Evolutionary conservation across 768 basidiomycete genomes (phyloP), one percentile per base, ranked within the genome.

Genomic region (Suillus discolor): DNA sequence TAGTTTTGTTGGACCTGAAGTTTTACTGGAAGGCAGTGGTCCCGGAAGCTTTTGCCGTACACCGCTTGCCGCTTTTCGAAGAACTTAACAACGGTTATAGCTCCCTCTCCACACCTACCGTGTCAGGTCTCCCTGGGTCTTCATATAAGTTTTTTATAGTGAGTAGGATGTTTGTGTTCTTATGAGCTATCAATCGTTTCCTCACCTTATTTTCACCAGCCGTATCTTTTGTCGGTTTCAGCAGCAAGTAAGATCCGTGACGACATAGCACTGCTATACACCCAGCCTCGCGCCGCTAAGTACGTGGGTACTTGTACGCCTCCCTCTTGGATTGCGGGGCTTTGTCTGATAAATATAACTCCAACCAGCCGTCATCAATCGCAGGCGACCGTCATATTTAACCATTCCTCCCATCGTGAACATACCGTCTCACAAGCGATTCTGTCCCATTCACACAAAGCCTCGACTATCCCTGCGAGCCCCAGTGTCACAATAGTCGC

Each of bases 61-160:
- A 15, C 25, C 20, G 20, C 20, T 55, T 55, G 34, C 6, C 20
- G 54, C 34, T 36, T 34, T 31, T n/a, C 25, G 38, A 36, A 9
- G 57, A 59, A 59, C 57, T 25, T 23, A 59, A 39, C 57, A 16
- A 59, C 57, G 23, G 9, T 59, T 59, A 59, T 59, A 60, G 57
- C 34, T 41, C 16, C 11, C 23, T 59, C 57, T 41, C 25, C 15
- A 20, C 9, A 20, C 18, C 38, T 28, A 60, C 59, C 41, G 41
- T 8, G 59, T 28, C 41, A 28, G 25, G 25, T 28, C 11, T 42
- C 18, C 25, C 41, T 60, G 25, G 25, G 23, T 1, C 31, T 28
- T 60, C 7, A 38, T 16, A n/a, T 57, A 9, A n/a, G 55, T 57
- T 5, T 4, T 18, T 42, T 28, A 6, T 25, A 28, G 41, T 42